These are phyloP conservation scores for Bolboschoenoplectus hybrid DNA, from an alignment of 202 grass and related monocot genomes.

Conservation along the genomic window DNA sequence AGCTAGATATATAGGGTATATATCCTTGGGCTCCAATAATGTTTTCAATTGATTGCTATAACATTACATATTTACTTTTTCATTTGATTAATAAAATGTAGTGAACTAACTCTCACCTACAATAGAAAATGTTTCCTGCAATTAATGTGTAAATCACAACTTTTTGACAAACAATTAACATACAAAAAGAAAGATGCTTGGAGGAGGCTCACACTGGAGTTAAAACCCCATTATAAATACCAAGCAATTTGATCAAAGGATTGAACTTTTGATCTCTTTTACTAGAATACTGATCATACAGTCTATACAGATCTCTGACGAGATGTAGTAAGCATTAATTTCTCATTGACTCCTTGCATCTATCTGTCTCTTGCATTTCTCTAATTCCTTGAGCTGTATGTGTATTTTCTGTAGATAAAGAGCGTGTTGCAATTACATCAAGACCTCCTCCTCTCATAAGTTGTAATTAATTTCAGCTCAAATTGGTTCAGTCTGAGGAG, in stretches of 20 bases:
- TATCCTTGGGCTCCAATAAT: not conserved
- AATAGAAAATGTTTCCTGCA: not conserved
- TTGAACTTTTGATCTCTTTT: not conserved
- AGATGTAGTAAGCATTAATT: not conserved
- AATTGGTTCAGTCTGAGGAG: not conserved
- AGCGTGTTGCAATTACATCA: not conserved
- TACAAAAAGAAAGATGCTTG: not conserved
- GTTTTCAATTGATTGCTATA: not conserved
- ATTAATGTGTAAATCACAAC: not conserved
- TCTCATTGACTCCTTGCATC: no score
- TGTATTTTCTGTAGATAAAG: not conserved
- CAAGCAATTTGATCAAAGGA: not conserved
- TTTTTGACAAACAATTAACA: not conserved
- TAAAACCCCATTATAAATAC: not conserved
- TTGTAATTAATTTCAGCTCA: not conserved
- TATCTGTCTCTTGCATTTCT: no score
- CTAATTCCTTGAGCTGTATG: no score
- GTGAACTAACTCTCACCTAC: not conserved
- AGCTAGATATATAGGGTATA: not conserved
- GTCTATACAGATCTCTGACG: not conserved
- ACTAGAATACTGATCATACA: not conserved
- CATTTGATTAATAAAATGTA: not conserved
- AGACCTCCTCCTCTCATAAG: not conserved
- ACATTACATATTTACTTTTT: not conserved
- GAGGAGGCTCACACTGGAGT: not conserved